These are phyloP conservation scores for Apophysomyces elegans DNA, from an alignment of 371 early-diverging fungal genomes.

Conservation along the genomic window DNA sequence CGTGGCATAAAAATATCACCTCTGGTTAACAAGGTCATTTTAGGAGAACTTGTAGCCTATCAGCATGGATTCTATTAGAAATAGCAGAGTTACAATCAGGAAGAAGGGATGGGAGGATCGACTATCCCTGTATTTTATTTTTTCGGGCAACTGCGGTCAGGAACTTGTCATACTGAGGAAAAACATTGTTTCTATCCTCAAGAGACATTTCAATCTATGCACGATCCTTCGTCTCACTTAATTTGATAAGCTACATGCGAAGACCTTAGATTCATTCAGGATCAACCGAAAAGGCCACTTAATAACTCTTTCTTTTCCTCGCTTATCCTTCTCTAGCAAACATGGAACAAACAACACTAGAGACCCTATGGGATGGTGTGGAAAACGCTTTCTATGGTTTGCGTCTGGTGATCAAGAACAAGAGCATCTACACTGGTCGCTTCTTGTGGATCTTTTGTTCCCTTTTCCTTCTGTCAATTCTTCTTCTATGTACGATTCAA, in stretches of 20 bases:
- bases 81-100: not conserved
- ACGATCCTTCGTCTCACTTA: too few species aligned
- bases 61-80: not conserved
- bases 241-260: too few species aligned
- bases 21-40: not conserved
- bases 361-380: not conserved
- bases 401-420: not conserved
- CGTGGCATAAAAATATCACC: not conserved
- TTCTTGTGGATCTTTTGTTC: not conserved
- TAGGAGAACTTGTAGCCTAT: constrained; percentile 1
- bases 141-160: constrained; percentile 1
- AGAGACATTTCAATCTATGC: constrained; percentile 1
- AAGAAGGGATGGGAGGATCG: constrained; percentile 6
- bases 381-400: not conserved
- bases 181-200: not conserved
- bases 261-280: too few species aligned
- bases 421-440: not conserved
- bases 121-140: not conserved
- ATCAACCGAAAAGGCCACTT: too few species aligned
- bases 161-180: constrained; percentile 1
- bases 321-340: not conserved
- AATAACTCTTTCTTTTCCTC: not conserved
- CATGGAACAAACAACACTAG: not conserved
- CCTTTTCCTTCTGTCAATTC: not conserved
- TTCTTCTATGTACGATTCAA: not conserved